A percentile compares a stretch with the other conserved stretches of the same genome.
Conservation (phyloP, 108 stramenopile species). For the Nitzschia inconspicua region DNA sequence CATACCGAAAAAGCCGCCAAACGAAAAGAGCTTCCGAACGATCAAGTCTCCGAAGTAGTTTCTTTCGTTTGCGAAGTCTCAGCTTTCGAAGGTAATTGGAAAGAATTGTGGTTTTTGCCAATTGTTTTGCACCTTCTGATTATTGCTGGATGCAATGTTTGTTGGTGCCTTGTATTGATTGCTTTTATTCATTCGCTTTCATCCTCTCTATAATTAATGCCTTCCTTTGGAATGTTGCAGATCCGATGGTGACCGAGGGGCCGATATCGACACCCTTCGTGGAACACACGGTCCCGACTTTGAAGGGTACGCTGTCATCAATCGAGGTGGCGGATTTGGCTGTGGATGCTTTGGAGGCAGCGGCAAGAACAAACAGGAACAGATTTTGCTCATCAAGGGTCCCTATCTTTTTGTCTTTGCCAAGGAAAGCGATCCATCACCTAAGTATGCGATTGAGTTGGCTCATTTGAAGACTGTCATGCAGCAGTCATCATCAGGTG, state of each 20-base stretch:
- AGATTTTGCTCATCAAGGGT: constrained; percentile 74
- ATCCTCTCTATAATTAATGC: not conserved
- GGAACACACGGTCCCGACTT: constrained; percentile 76
- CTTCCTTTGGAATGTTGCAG: constrained; percentile 22
- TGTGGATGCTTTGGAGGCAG: constrained; percentile 39
- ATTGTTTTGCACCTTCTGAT: not conserved
- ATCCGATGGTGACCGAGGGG: constrained; percentile 57
- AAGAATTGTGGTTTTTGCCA: not conserved
- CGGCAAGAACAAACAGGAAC: constrained; percentile 24
- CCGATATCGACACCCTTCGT: constrained; percentile 61
- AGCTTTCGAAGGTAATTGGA: constrained; percentile 26
- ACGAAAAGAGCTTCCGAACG: not conserved
- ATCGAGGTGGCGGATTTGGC: constrained; percentile 37
- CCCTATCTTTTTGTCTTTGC: constrained; percentile 74
- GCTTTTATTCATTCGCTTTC: not conserved
- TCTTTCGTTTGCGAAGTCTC: constrained; percentile 17
- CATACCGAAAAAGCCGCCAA: too few species aligned
- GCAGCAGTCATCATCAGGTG: constrained; percentile 4
- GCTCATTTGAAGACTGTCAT: constrained; percentile 31
- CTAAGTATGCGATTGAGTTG: constrained; percentile 77
- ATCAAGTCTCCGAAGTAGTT: constrained; percentile 16
- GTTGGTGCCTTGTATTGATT: not conserved
- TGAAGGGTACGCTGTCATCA: constrained; percentile 66
- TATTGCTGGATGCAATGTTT: not conserved
- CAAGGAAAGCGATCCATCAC: constrained; percentile 41